Evolutionary conservation across 495 filamentous ascomycete genomes (phyloP).

Genomic region (Penicillium mononematosum): DNA sequence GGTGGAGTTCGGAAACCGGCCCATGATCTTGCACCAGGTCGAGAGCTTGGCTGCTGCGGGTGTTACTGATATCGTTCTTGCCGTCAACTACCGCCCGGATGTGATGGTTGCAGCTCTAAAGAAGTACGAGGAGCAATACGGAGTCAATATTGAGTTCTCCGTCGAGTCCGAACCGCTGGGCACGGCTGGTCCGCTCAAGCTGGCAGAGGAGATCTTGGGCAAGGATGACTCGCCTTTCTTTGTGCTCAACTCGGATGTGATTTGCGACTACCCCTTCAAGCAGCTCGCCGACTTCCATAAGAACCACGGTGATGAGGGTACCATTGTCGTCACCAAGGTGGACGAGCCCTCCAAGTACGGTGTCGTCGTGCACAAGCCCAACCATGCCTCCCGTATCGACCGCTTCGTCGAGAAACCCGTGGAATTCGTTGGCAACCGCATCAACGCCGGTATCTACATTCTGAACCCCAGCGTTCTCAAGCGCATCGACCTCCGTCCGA

Average conservation of each 20-base stretch:
- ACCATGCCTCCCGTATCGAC: constrained; percentile 89
- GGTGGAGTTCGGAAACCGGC: constrained; percentile 97
- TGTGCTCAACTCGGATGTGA: constrained; percentile 98
- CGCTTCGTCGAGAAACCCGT: constrained; percentile 99
- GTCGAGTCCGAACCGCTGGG: constrained; percentile 94
- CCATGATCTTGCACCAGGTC: constrained; percentile 98
- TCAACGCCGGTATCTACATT: constrained; percentile 99
- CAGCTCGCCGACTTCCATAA: constrained; percentile 87
- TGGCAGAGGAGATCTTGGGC: constrained; percentile 88
- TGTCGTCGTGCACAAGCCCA: constrained; percentile 97
- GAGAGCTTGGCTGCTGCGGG: constrained; percentile 92
- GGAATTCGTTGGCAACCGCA: constrained; percentile 98
- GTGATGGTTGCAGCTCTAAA: constrained; percentile 80
- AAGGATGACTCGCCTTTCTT: constrained; percentile 97
- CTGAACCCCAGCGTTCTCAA: constrained; percentile 88
- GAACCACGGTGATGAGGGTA: constrained; percentile 89
- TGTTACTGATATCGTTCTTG: constrained; percentile 96
- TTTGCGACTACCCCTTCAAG: constrained; percentile 96
- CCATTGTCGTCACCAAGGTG: constrained; percentile 98
- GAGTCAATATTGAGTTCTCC: constrained; percentile 93
- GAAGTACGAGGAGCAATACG: constrained; percentile 89
- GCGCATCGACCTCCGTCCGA: constrained; percentile 94
- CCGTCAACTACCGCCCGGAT: constrained; percentile 98
- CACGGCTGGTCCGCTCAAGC: constrained; percentile 93
- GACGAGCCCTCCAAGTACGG: constrained; percentile 99